These are phyloP conservation scores for Trametes hirsuta DNA, from an alignment of 1,284 basidiomycete species.

Conservation along the genomic window DNA sequence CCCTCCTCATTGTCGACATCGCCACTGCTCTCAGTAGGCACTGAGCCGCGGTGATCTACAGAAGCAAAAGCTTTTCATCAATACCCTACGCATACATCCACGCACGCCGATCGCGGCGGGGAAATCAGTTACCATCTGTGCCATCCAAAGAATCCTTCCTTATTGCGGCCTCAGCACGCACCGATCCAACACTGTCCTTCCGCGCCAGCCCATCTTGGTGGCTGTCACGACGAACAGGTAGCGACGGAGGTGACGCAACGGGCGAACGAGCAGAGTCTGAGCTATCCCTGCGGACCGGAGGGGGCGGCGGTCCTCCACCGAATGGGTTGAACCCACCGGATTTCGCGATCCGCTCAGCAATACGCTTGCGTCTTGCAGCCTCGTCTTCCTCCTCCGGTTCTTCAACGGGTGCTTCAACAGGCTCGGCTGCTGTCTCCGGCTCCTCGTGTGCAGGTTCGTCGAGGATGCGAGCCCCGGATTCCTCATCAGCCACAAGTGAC, in stretches of 20 bases:
- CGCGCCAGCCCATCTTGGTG: constrained; percentile 21
- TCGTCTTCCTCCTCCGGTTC: constrained; percentile 55
- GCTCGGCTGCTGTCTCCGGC: constrained; percentile 1
- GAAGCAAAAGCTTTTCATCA: constrained; percentile 28
- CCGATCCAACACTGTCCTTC: constrained; percentile 34
- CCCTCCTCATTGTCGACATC: constrained; percentile 13
- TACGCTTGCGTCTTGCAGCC: constrained; percentile 52
- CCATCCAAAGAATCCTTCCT: constrained; percentile 43
- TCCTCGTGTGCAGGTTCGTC: constrained; percentile 9
- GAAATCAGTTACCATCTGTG: constrained; percentile 45
- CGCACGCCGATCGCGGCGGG: constrained; percentile 10
- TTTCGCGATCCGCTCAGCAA: constrained; percentile 64
- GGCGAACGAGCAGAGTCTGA: constrained; percentile 20
- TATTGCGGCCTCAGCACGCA: constrained; percentile 21
- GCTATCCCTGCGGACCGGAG: constrained; percentile 20
- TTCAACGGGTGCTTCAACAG: constrained; percentile 18
- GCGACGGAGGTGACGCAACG: constrained; percentile 6
- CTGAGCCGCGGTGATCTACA: constrained; percentile 18
- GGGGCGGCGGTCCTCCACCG: constrained; percentile 41
- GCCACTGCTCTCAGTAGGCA: constrained; percentile 7
- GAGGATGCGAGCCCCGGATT: not conserved
- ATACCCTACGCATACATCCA: constrained; percentile 33
- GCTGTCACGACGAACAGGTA: constrained; percentile 13
- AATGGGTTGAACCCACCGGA: constrained; percentile 71
- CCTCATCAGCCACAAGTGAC: not conserved